phyloP scores from a whole-genome alignment of 169 alveolate species.

The Eimeria sp. region DNA sequence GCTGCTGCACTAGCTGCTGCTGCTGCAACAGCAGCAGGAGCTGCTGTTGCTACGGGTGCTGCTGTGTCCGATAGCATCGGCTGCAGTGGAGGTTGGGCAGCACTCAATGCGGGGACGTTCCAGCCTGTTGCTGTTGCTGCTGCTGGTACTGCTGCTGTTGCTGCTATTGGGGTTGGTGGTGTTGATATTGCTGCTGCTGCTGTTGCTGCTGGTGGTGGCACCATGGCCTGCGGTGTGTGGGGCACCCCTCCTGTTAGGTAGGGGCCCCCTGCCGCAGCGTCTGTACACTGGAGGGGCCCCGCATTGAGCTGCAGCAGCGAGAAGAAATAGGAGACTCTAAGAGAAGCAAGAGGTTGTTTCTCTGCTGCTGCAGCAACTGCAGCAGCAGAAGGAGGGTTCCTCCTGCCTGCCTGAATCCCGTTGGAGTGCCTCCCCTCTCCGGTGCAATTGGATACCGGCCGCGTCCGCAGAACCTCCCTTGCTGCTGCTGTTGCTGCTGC shows the following conservation, averaged over 20 bases:
- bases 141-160: background rate
- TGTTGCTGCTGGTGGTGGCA: background rate
- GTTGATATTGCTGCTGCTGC: background rate
- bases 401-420: background rate
- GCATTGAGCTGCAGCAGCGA: background rate
- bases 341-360: background rate
- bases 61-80: background rate
- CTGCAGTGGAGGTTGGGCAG: background rate
- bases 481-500: slow-evolving; percentile 51
- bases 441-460: background rate
- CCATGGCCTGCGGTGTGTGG: slow-evolving; percentile 1
- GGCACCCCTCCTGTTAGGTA: background rate
- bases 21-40: slow-evolving; percentile 20
- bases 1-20: slow-evolving; percentile 28
- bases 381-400: background rate
- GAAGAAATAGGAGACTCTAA: slow-evolving; percentile 25
- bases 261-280: background rate
- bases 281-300: slow-evolving; percentile 17
- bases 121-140: background rate
- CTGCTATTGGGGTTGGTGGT: background rate
- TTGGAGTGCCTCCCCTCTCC: background rate
- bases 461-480: background rate
- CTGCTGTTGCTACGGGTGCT: background rate
- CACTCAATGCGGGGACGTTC: background rate
- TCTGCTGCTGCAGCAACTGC: background rate